A percentile compares a stretch with the other conserved stretches of the same genome.
Conservation (phyloP, 2,329 filamentous ascomycete genomes). For the Sporothrix brunneoviolacea region DNA sequence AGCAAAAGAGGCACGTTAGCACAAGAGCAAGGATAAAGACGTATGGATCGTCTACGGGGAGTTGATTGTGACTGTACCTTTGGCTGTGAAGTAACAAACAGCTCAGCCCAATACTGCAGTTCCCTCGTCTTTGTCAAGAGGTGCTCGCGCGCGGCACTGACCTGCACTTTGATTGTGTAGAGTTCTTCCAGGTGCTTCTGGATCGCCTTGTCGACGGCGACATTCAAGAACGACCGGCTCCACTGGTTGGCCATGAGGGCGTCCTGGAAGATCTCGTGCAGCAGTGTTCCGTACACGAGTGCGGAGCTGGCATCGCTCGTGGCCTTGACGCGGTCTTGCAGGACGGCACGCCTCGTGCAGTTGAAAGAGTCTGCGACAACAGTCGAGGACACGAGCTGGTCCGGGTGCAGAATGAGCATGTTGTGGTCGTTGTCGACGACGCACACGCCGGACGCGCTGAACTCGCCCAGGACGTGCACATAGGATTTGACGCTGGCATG, state of each 20-base stretch:
- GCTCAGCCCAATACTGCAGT: constrained; percentile 72
- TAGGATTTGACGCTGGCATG: constrained; percentile 60
- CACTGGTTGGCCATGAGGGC: constrained; percentile 78
- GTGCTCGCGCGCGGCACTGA: constrained; percentile 68
- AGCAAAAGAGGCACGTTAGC: too few relatives aligned
- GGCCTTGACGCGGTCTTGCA: constrained; percentile 92
- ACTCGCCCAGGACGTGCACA: constrained; percentile 80
- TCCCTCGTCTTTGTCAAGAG: constrained; percentile 77
- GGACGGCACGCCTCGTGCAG: constrained; percentile 81
- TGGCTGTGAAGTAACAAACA: constrained; percentile 69
- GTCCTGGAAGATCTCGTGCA: constrained; percentile 94
- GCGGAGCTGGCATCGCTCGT: constrained; percentile 72
- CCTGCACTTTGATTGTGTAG: constrained; percentile 75
- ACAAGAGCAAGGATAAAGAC: too few relatives aligned
- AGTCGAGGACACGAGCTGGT: constrained; percentile 90
- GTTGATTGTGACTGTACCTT: too few relatives aligned
- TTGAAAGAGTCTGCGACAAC: constrained; percentile 95
- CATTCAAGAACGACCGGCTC: constrained; percentile 60
- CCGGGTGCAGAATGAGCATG: constrained; percentile 86
- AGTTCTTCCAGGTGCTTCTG: constrained; percentile 78
- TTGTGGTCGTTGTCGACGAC: constrained; percentile 75
- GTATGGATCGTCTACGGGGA: too few relatives aligned
- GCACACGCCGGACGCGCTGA: constrained; percentile 63
- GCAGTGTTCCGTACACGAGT: constrained; percentile 84
- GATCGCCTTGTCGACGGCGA: constrained; percentile 62